Conservation (phyloP, 192 early-diverging fungal species). For the Funneliformis geosporum region DNA sequence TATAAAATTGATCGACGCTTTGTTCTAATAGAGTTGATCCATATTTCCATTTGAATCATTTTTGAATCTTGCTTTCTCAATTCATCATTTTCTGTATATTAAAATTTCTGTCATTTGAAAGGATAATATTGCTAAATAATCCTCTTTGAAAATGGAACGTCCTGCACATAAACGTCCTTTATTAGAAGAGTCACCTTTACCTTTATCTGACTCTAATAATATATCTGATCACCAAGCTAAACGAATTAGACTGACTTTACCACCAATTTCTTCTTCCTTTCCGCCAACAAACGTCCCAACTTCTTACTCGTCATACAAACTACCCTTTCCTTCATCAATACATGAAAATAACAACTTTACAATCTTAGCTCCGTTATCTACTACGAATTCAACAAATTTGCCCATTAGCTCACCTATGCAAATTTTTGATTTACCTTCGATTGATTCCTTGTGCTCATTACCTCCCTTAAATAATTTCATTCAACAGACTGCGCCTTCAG, state of each 20-base stretch:
- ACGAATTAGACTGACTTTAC: slow-evolving; percentile 30
- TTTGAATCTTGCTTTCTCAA: too few relatives aligned
- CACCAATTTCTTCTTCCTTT: not conserved
- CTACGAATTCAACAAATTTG: slow-evolving; percentile 4
- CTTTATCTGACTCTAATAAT: not conserved
- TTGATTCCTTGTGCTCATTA: slow-evolving; percentile 13
- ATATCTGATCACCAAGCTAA: slow-evolving; percentile 21
- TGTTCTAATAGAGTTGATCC: not conserved
- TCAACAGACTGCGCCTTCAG: not conserved
- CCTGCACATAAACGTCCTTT: slow-evolving; percentile 27
- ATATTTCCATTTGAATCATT: too few relatives aligned
- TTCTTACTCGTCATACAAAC: slow-evolving; percentile 13
- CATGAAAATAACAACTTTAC: not conserved
- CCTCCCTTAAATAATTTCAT: not conserved
- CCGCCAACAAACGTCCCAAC: not conserved
- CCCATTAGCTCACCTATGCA: not conserved
- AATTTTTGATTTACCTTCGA: slow-evolving; percentile 11
- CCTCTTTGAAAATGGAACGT: slow-evolving; percentile 13
- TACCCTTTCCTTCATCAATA: not conserved
- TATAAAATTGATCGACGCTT: too few relatives aligned
- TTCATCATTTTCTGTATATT: not conserved
- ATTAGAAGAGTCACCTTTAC: not conserved
- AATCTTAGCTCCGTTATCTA: not conserved
- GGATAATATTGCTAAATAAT: not conserved
- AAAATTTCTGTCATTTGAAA: not conserved